phyloP scores from a whole-genome alignment of 2,329 filamentous ascomycete species.

The Colletotrichum trifolii region DNA sequence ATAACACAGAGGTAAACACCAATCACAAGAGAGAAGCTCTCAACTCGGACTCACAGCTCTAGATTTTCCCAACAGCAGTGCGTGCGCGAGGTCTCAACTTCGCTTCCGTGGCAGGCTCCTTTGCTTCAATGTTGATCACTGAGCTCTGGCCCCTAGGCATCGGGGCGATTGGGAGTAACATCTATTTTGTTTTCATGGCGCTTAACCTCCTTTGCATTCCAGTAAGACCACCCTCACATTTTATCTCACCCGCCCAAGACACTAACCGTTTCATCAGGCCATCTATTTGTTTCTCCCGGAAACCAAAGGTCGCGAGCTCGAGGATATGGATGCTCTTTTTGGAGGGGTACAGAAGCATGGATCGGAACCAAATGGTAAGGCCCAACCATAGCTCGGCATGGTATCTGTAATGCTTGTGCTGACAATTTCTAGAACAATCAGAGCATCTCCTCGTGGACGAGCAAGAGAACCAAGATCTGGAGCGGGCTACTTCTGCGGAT shows the following conservation, averaged over 20 bases:
- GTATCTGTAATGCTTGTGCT: background rate
- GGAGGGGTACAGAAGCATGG: slow-evolving; percentile 34
- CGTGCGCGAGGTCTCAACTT: slow-evolving; percentile 67
- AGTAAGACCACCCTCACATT: slow-evolving; percentile 41
- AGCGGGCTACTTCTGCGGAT: background rate
- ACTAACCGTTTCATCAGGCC: slow-evolving; percentile 41
- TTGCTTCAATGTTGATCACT: slow-evolving; percentile 64
- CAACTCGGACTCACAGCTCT: background rate
- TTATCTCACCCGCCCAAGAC: background rate
- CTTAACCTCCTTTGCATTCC: slow-evolving; percentile 61
- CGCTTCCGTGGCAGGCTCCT: slow-evolving; percentile 63
- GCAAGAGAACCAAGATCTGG: background rate
- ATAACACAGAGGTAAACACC: slow-evolving; percentile 62
- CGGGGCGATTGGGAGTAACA: slow-evolving; percentile 58
- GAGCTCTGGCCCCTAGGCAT: slow-evolving; percentile 68
- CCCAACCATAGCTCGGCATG: background rate
- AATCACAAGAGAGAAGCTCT: background rate
- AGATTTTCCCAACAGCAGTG: slow-evolving; percentile 69
- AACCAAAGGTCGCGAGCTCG: slow-evolving; percentile 53
- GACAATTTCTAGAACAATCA: background rate
- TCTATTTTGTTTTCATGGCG: slow-evolving; percentile 69
- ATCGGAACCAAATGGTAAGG: slow-evolving; percentile 14
- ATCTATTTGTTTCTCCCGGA: slow-evolving; percentile 57
- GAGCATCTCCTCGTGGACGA: slow-evolving; percentile 15
- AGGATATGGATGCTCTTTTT: slow-evolving; percentile 59